phyloP scores from a whole-genome alignment of 2,329 filamentous ascomycete genomes.

The Exophiala viscosa region DNA sequence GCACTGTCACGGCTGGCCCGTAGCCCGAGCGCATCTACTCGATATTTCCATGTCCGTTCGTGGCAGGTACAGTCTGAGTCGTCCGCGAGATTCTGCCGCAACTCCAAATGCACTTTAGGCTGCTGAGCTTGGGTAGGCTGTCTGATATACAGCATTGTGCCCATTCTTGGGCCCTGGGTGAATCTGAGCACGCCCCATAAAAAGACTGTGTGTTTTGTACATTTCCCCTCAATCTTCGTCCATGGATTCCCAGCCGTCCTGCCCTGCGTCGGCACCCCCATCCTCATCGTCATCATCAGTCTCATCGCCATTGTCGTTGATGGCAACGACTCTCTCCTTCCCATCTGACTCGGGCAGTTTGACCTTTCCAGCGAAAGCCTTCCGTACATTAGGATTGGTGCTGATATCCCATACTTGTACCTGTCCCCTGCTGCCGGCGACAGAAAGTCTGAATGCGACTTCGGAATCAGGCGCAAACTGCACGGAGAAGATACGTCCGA shows the following conservation, averaged over 20 bases:
- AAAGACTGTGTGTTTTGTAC: neutral
- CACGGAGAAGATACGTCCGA: constrained; percentile 91
- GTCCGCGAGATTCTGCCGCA: too few species aligned
- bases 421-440: constrained; percentile 89
- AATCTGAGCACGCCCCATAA: too few species aligned
- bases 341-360: constrained; percentile 56
- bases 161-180: too few species aligned
- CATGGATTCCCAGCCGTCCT: constrained; percentile 54
- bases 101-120: too few species aligned
- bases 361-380: constrained; percentile 73
- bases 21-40: too few species aligned
- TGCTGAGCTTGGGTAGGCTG: too few species aligned
- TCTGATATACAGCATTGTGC: too few species aligned
- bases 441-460: constrained; percentile 85
- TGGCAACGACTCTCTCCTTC: constrained; percentile 71
- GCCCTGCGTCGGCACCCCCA: constrained; percentile 36
- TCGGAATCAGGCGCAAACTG: constrained; percentile 85
- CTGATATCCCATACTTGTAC: constrained; percentile 96
- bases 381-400: constrained; percentile 82
- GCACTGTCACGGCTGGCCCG: too few species aligned
- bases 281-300: constrained; percentile 59
- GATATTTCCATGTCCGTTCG: too few species aligned
- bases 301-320: constrained; percentile 58
- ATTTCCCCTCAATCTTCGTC: constrained; percentile 45
- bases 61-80: too few species aligned